phyloP scores from a whole-genome alignment of 1,139 yeast genomes.

The Nakaseomyces uthaithaninus region DNA sequence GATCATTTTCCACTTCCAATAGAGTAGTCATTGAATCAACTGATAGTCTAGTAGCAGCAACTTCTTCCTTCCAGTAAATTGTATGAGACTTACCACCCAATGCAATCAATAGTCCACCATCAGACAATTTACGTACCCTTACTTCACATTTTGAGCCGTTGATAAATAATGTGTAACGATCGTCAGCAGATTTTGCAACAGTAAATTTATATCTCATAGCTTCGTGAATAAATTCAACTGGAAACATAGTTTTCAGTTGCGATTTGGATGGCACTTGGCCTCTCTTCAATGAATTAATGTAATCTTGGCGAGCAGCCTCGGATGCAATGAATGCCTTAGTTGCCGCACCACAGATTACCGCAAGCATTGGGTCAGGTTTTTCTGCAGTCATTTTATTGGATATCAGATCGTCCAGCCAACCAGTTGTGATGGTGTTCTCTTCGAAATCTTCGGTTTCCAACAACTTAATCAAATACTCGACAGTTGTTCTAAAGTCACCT shows the following conservation, averaged over 20 bases:
- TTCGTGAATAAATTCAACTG: constrained; percentile 91
- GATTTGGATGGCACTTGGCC: constrained; percentile 91
- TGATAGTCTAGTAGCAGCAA: constrained; percentile 89
- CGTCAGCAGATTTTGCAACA: constrained; percentile 84
- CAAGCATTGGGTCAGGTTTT: constrained; percentile 84
- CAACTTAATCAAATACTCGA: constrained; percentile 88
- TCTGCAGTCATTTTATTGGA: constrained; percentile 90
- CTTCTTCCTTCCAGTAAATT: constrained; percentile 96
- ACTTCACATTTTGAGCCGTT: constrained; percentile 88
- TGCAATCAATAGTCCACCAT: constrained; percentile 86
- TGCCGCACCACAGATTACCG: constrained; percentile 95
- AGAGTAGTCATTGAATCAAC: constrained; percentile 93
- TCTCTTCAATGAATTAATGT: constrained; percentile 67
- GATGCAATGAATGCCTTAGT: constrained; percentile 83
- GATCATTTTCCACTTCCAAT: constrained; percentile 91
- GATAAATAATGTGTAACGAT: constrained; percentile 77
- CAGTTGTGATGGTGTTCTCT: constrained; percentile 93
- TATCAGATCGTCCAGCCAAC: constrained; percentile 96
- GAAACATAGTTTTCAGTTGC: constrained; percentile 75
- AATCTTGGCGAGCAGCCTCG: constrained; percentile 62
- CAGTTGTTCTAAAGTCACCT: constrained; percentile 97
- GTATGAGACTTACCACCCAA: constrained; percentile 91
- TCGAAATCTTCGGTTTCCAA: constrained; percentile 95
- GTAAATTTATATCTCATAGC: constrained; percentile 90
- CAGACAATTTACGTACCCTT: constrained; percentile 79